Percentiles rank a stretch among this genome's conserved stretches.
Evolutionary conservation across 1,139 yeast species (phyloP).

Genomic region (Suhomyces choctaworum): DNA sequence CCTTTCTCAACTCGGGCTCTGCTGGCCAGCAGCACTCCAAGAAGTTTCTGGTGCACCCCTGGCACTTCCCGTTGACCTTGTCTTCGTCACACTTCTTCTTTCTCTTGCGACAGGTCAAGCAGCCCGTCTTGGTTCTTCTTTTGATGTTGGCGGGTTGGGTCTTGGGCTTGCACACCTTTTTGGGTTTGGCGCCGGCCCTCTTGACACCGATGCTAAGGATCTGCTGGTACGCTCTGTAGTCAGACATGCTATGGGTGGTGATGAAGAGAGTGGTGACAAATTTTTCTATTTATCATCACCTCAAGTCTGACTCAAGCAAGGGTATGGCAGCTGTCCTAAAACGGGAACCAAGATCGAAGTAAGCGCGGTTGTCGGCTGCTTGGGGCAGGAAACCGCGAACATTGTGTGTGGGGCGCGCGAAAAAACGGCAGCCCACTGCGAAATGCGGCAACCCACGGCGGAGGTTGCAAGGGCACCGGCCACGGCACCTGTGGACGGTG

Average conservation of each 20-base stretch:
- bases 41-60: constrained; percentile 49
- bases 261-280: constrained; percentile 2
- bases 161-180: constrained; percentile 21
- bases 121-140: constrained; percentile 70
- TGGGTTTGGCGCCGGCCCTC: constrained; percentile 13
- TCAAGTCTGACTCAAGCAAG: constrained; percentile 3
- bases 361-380: constrained; percentile 10
- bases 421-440: constrained; percentile 6
- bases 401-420: constrained; percentile 1
- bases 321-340: constrained; percentile 9
- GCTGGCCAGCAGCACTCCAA: constrained; percentile 41
- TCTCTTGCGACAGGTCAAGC: constrained; percentile 70
- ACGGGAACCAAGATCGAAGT: constrained; percentile 16
- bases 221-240: constrained; percentile 46
- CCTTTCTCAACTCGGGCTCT: constrained; percentile 1
- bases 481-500: too few relatives aligned
- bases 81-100: constrained; percentile 74
- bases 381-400: constrained; percentile 7
- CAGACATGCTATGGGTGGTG: constrained; percentile 11
- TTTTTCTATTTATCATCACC: constrained; percentile 1
- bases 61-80: constrained; percentile 46
- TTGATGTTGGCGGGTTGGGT: constrained; percentile 22
- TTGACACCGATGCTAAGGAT: constrained; percentile 38
- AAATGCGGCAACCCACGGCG: constrained; percentile 1
- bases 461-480: not conserved